These are phyloP conservation scores for Hygrophorus pudorinus DNA, from an alignment of 768 basidiomycete genomes.

Conservation along the genomic window DNA sequence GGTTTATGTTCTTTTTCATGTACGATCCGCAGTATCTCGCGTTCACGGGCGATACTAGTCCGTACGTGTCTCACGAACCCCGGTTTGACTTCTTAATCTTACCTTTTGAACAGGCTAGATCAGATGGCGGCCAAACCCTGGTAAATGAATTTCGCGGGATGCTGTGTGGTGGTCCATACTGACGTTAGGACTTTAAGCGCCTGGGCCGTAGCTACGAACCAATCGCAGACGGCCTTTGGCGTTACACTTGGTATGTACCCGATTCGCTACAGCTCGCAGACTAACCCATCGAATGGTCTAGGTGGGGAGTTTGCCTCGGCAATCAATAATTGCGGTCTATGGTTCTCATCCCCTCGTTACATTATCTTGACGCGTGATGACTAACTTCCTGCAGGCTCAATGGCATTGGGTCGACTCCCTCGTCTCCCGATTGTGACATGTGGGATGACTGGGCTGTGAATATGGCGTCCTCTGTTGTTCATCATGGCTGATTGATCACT, in stretches of 20 bases:
- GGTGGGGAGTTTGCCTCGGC: conserved; percentile 83
- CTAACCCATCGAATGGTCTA: too few relatives aligned
- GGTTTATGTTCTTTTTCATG: conserved; percentile 6
- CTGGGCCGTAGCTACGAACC: conserved; percentile 42
- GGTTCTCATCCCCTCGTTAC: conserved; percentile 16
- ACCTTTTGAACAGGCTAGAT: conserved; percentile 22
- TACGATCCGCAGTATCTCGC: conserved; percentile 29
- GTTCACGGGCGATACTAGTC: conserved; percentile 29
- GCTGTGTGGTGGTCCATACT: background rate
- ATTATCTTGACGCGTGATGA: conserved; percentile 5
- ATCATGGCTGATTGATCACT: background rate
- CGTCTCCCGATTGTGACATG: conserved; percentile 24
- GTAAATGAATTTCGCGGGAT: conserved; percentile 17
- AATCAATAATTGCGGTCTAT: conserved; percentile 67
- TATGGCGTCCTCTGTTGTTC: conserved; percentile 3
- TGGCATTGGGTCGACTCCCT: conserved; percentile 30
- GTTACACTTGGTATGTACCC: conserved; percentile 33
- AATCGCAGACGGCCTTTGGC: conserved; percentile 65
- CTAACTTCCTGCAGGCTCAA: conserved; percentile 27
- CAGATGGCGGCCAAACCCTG: conserved; percentile 33
- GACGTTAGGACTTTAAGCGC: conserved; percentile 18
- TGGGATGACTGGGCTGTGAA: conserved; percentile 39
- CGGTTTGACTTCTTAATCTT: background rate
- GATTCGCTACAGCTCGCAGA: too few relatives aligned
- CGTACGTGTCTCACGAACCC: conserved; percentile 21